These are phyloP conservation scores for Chamaecyparis obtusa DNA, from an alignment of 75 land plant genomes.

Conservation along the genomic window DNA sequence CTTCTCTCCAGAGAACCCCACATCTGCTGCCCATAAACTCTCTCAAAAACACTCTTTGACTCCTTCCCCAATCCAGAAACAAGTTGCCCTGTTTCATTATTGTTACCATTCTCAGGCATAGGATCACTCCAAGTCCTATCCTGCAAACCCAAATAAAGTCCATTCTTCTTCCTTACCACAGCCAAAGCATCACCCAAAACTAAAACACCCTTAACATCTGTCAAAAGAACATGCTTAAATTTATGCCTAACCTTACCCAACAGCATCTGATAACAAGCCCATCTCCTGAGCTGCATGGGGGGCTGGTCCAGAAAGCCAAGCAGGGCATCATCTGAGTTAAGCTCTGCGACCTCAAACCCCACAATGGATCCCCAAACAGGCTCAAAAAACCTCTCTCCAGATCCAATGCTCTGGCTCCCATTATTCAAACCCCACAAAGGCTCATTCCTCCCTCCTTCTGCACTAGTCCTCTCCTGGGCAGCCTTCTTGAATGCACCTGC, in stretches of 20 bases:
- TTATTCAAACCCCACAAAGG: constrained; percentile 34
- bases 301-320: constrained; percentile 56
- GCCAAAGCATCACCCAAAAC: constrained; percentile 50
- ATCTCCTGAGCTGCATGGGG: constrained; percentile 55
- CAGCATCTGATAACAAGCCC: constrained; percentile 83
- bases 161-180: constrained; percentile 30
- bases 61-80: neutral
- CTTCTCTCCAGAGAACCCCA: constrained; percentile 30
- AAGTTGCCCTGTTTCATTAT: neutral
- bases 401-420: constrained; percentile 7
- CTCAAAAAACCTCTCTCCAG: constrained; percentile 18
- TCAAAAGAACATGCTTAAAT: constrained; percentile 51
- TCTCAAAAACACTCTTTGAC: constrained; percentile 19
- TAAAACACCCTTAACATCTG: constrained; percentile 41
- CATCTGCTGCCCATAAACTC: constrained; percentile 27
- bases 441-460: constrained; percentile 10
- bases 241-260: constrained; percentile 59
- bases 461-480: constrained; percentile 11
- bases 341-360: constrained; percentile 61
- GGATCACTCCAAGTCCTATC: constrained; percentile 17
- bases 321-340: constrained; percentile 56
- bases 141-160: constrained; percentile 27
- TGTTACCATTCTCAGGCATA: neutral
- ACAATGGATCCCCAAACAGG: constrained; percentile 55
- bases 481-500: constrained; percentile 19